Percentiles rank a stretch among this genome's conserved stretches.
phyloP scores from a whole-genome alignment of 1,284 basidiomycete species.

The Caloboletus inedulis region DNA sequence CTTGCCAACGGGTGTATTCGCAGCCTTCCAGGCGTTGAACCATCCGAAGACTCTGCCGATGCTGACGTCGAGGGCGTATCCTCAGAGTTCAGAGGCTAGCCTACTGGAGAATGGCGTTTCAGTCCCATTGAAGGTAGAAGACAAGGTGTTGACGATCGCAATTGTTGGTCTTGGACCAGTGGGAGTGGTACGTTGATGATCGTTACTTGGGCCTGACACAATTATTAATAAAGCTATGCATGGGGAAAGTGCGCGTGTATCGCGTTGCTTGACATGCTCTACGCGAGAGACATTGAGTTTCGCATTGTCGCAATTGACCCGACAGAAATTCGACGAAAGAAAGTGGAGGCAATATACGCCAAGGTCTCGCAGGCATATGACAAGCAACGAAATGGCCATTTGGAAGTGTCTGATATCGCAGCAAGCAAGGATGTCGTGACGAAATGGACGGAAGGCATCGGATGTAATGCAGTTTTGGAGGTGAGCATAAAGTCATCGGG shows the following conservation, averaged over 20 bases:
- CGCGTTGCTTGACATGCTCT: conserved; percentile 60
- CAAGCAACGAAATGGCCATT: conserved; percentile 35
- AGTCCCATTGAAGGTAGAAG: conserved; percentile 39
- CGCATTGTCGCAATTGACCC: conserved; percentile 65
- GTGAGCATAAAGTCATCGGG: conserved; percentile 33
- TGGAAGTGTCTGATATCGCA: conserved; percentile 50
- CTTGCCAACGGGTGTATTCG: conserved; percentile 75
- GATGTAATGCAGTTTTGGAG: conserved; percentile 67
- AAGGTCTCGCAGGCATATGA: conserved; percentile 47
- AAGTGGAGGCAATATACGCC: conserved; percentile 53
- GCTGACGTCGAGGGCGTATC: conserved; percentile 56
- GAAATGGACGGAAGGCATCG: conserved; percentile 51
- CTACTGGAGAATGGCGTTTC: conserved; percentile 22
- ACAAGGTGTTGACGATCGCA: conserved; percentile 54
- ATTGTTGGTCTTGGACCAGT: conserved; percentile 76
- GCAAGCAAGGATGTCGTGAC: conserved; percentile 49
- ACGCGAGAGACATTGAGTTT: conserved; percentile 43
- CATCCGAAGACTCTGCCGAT: conserved; percentile 66
- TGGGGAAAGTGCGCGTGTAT: conserved; percentile 52
- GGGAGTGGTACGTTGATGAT: conserved; percentile 49
- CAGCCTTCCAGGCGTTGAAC: conserved; percentile 66
- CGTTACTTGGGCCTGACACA: neutral
- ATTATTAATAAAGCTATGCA: neutral
- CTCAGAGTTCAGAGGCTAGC: conserved; percentile 37
- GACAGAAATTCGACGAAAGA: conserved; percentile 50